Percentiles rank a stretch among this genome's conserved stretches.
Evolutionary conservation across 768 basidiomycete genomes (phyloP).

Genomic region (Pilatotrama ljubarskyi): DNA sequence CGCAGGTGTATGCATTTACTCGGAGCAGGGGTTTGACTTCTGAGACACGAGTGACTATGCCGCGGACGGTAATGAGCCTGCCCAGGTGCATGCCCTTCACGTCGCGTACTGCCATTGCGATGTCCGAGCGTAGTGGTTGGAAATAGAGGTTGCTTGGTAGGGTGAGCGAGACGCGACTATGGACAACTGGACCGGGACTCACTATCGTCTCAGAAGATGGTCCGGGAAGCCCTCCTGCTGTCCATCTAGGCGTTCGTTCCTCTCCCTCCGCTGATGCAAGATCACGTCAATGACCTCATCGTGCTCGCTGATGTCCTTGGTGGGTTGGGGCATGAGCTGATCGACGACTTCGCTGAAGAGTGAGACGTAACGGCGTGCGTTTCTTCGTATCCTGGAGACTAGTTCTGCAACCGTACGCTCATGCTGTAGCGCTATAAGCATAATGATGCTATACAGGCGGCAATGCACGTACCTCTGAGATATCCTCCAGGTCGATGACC

Average conservation of each 20-base stretch:
- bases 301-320: conserved; percentile 85
- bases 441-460: conserved; percentile 2
- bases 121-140: conserved; percentile 74
- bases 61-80: conserved; percentile 91
- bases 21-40: conserved; percentile 97
- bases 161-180: conserved; percentile 14
- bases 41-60: conserved; percentile 97
- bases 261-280: conserved; percentile 87
- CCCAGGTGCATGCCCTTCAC: conserved; percentile 88
- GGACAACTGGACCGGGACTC: conserved; percentile 37
- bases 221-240: conserved; percentile 82
- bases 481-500: conserved; percentile 85
- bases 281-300: conserved; percentile 98
- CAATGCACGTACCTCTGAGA: conserved; percentile 58
- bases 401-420: conserved; percentile 72
- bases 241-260: conserved; percentile 80
- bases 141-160: conserved; percentile 86
- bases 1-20: conserved; percentile 98
- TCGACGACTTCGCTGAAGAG: conserved; percentile 92
- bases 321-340: conserved; percentile 83
- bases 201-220: conserved; percentile 94
- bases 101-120: conserved; percentile 86
- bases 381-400: conserved; percentile 75
- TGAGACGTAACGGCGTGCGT: conserved; percentile 86
- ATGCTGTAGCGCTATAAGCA: conserved; percentile 45